phyloP scores from a whole-genome alignment of 225 moss, liverwort and hornwort species.

The Sphagnum contortum region DNA sequence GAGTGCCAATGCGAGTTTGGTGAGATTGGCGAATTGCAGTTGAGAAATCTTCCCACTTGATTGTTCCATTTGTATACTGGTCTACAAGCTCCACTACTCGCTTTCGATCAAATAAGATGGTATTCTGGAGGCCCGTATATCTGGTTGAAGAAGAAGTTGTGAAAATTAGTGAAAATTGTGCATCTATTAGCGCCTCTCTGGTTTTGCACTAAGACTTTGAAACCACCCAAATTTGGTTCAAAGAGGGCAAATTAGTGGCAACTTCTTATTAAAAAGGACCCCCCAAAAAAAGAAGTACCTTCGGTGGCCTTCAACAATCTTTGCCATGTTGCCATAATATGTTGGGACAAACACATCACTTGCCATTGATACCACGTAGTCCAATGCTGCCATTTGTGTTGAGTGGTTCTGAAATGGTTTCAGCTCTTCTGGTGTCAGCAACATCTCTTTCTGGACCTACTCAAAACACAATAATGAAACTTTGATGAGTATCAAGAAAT shows the following conservation, averaged over 20 bases:
- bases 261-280: no score
- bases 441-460: slow-evolving; percentile 26
- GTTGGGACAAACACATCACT: slow-evolving; percentile 52
- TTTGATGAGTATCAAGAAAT: not conserved
- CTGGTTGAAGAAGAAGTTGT: slow-evolving; percentile 13
- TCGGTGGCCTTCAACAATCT: slow-evolving; percentile 31
- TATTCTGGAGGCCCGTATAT: slow-evolving; percentile 44
- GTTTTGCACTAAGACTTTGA: no score
- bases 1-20: slow-evolving; percentile 37
- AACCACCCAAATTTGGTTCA: no score
- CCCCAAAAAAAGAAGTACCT: slow-evolving; percentile 9
- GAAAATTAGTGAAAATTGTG: no score
- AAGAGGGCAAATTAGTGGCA: no score
- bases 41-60: slow-evolving; percentile 44
- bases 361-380: slow-evolving; percentile 43
- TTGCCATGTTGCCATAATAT: slow-evolving; percentile 58
- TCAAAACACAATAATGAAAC: no score
- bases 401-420: slow-evolving; percentile 38
- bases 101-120: slow-evolving; percentile 43
- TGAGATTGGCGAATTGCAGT: slow-evolving; percentile 30
- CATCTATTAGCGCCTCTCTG: no score
- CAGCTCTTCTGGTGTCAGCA: slow-evolving; percentile 37
- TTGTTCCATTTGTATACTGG: slow-evolving; percentile 23
- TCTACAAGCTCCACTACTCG: slow-evolving; percentile 49
- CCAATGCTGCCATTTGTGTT: slow-evolving; percentile 35